phyloP scores from a whole-genome alignment of 371 early-diverging fungal species.

The Mortierella sp. region DNA sequence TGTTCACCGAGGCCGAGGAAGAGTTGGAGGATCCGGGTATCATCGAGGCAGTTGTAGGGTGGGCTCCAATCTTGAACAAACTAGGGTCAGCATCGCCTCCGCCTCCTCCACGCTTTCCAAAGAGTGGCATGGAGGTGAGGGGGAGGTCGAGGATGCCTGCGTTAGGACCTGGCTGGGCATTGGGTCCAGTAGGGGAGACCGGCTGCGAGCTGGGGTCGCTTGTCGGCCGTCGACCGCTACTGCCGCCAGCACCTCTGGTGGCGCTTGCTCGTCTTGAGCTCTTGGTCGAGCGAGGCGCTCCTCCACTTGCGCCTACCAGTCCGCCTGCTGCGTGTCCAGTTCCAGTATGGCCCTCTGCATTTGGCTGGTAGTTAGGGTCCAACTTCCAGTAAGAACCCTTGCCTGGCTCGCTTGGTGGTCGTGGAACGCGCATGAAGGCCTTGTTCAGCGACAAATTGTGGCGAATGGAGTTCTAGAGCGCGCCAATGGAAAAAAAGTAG shows the following conservation, averaged over 20 bases:
- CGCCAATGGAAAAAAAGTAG: background rate
- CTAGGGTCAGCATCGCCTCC: constrained; percentile 34
- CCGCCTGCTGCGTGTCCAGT: constrained; percentile 19
- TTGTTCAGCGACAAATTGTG: constrained; percentile 98
- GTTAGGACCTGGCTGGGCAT: constrained; percentile 7
- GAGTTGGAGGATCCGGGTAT: constrained; percentile 19
- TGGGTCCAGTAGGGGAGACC: constrained; percentile 27
- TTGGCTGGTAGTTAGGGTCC: constrained; percentile 61
- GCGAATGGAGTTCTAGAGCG: constrained; percentile 93
- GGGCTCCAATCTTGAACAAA: constrained; percentile 37
- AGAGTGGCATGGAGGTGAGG: constrained; percentile 25
- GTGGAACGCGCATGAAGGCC: constrained; percentile 91
- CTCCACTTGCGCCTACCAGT: constrained; percentile 31
- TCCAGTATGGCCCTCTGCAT: constrained; percentile 22
- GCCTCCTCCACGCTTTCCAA: constrained; percentile 30
- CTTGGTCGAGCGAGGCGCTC: constrained; percentile 27
- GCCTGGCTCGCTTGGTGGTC: constrained; percentile 92
- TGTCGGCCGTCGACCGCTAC: constrained; percentile 24
- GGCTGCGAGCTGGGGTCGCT: constrained; percentile 31
- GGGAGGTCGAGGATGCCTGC: constrained; percentile 34
- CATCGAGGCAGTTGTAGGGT: constrained; percentile 21
- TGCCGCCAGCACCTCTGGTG: constrained; percentile 43
- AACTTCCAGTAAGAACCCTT: constrained; percentile 98
- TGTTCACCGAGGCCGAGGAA: constrained; percentile 19
- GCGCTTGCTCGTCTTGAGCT: constrained; percentile 47